A percentile compares a stretch with the other conserved stretches of the same genome.
These are phyloP conservation scores for Podaxis sp. DNA, from an alignment of 768 basidiomycete species.

Conservation along the genomic window DNA sequence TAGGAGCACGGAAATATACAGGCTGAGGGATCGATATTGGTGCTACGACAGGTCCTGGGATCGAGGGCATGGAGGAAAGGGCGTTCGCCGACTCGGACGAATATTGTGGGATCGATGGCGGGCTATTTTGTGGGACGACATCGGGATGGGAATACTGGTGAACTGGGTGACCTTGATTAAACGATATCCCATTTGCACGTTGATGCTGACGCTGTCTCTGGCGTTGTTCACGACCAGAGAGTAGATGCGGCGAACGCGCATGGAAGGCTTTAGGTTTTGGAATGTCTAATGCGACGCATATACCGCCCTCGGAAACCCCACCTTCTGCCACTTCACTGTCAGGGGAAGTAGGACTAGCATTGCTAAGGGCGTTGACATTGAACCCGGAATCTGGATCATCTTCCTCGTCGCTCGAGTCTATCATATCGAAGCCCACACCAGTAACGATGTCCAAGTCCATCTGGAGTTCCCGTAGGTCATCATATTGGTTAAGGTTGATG, in stretches of 20 bases:
- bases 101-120: slow-evolving; percentile 1
- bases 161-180: slow-evolving; percentile 2
- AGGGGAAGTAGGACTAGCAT: background rate
- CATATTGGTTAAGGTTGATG: slow-evolving; percentile 8
- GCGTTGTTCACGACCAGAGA: background rate
- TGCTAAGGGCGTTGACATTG: background rate
- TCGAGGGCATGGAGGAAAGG: background rate
- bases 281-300: slow-evolving; percentile 11
- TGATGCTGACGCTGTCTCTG: slow-evolving; percentile 7
- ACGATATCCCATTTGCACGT: background rate
- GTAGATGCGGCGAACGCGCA: slow-evolving; percentile 1
- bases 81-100: background rate
- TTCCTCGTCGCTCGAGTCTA: slow-evolving; percentile 14
- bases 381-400: background rate
- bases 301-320: slow-evolving; percentile 7
- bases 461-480: slow-evolving; percentile 15
- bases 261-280: slow-evolving; percentile 3
- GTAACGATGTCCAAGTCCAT: slow-evolving; percentile 11
- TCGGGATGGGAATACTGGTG: slow-evolving; percentile 7
- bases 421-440: slow-evolving; percentile 10
- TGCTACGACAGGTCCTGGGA: background rate
- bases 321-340: background rate
- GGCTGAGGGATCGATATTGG: slow-evolving; percentile 4
- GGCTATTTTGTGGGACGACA: background rate
- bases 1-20: background rate